These are phyloP conservation scores for Saccharomycopsis phalli DNA, from an alignment of 1,139 yeast genomes.

Conservation along the genomic window DNA sequence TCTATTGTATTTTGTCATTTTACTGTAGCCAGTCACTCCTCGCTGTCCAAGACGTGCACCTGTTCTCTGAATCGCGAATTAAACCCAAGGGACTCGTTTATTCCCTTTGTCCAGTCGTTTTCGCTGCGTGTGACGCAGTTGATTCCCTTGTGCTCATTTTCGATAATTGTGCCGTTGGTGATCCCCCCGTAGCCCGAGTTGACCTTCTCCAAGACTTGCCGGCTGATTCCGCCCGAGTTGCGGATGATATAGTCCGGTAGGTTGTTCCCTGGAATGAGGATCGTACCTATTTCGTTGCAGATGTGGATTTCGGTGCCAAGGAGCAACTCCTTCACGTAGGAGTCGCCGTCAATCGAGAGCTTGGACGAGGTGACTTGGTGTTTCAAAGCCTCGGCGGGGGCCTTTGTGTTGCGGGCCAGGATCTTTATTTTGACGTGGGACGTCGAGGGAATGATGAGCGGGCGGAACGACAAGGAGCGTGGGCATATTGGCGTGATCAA, in stretches of 20 bases:
- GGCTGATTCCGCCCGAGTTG: constrained; percentile 19
- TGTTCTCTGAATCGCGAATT: constrained; percentile 62
- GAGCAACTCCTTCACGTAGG: constrained; percentile 35
- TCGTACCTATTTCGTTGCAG: constrained; percentile 49
- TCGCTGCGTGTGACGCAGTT: constrained; percentile 81
- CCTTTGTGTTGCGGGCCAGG: constrained; percentile 27
- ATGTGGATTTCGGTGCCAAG: constrained; percentile 79
- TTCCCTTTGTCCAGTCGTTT: constrained; percentile 86
- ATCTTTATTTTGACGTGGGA: constrained; percentile 61
- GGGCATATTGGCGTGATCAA: constrained; percentile 87
- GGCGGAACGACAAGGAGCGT: constrained; percentile 78
- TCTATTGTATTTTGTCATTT: too few relatives aligned
- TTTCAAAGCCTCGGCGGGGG: neutral
- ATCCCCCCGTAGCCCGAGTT: constrained; percentile 11
- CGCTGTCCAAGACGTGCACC: neutral
- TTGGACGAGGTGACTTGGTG: constrained; percentile 6
- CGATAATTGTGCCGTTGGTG: constrained; percentile 23
- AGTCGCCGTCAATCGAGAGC: constrained; percentile 18
- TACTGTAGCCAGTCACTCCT: too few relatives aligned
- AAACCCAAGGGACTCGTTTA: constrained; percentile 81
- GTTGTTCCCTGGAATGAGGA: constrained; percentile 38
- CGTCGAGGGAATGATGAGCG: constrained; percentile 67
- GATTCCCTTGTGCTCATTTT: constrained; percentile 46
- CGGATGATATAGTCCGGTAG: constrained; percentile 26
- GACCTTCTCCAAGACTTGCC: constrained; percentile 21